Evolutionary conservation across 257 asterid species (phyloP), one percentile per base, ranked within the genome.

Genomic region (Fraxinus quadrangulata): DNA sequence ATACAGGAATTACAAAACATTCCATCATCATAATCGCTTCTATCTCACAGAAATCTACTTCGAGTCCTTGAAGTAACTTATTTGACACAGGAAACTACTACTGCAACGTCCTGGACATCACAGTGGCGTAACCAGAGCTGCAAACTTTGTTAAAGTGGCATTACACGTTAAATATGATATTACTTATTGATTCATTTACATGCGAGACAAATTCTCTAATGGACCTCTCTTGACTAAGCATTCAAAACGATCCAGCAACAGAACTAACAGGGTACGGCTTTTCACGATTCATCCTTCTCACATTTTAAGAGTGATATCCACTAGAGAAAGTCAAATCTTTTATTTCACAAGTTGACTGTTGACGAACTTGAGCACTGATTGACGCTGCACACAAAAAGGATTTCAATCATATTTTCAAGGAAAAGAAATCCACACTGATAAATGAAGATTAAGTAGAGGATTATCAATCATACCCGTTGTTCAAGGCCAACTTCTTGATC

Each of bases 311-410:
- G 65, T n/a, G 65, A 54, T 54, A 54, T 54, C 65, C 65, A 17
- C 26, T 54, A n/a, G 6, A 47, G 26, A 21, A 2, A 65, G 75
- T 71, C 31, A 73, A 23, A 67, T 79, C 69, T 12, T 81, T 81
- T 86, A 80, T 67, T 88, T 83, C 8, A 71, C 75, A 70, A 89
- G 84, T 81, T 91, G 96, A 83, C 80, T 81, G 70, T 86, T 90
- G 71, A 95, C 84, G 81, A 91, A 95, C 88, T 91, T 92, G 65
- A 91, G 87, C 30, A 95, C 92, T 4, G 97, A 90, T 77, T 80
- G 80, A 65, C 98, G 93, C 99, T 95, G 98, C 89, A 85, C 30
- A 28, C 36, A 81, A 80, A 51, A 68, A 74, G 13, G 6, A 76
- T 3, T 51, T 72, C 19, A 14, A 77, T 71, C 71, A 84, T 40